Evolutionary conservation across 805 yeast species (phyloP).

Genomic region (Torulaspora franciscae): DNA sequence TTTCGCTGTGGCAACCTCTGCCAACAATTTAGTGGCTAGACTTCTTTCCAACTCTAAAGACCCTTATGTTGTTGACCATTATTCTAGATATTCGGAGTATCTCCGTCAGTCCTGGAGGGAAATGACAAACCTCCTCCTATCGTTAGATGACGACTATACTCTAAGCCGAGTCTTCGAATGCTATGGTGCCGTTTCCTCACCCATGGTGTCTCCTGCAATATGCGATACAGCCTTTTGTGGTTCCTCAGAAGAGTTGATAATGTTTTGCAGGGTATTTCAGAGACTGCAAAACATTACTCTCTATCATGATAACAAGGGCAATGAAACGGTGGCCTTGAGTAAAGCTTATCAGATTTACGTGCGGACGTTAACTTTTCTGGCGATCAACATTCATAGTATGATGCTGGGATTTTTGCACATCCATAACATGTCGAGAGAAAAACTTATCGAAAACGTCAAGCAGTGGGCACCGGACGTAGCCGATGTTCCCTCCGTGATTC

Average conservation of each 20-base stretch:
- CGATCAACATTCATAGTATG: constrained; percentile 19
- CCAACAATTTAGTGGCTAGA: constrained; percentile 24
- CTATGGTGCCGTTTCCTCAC: constrained; percentile 13
- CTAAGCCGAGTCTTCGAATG: constrained; percentile 15
- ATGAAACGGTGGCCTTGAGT: constrained; percentile 15
- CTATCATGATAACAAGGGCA: constrained; percentile 10
- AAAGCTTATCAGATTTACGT: constrained; percentile 16
- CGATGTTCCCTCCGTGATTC: constrained; percentile 10
- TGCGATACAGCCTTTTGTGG: constrained; percentile 6
- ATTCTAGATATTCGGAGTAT: constrained; percentile 3
- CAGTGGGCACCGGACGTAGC: constrained; percentile 56
- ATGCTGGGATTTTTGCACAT: constrained; percentile 14
- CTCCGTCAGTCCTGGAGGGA: constrained; percentile 15
- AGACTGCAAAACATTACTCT: constrained; percentile 13
- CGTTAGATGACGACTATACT: constrained; percentile 17
- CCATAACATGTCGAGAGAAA: constrained; percentile 46
- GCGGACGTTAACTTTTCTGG: constrained; percentile 18
- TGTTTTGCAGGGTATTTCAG: constrained; percentile 12
- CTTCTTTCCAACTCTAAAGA: constrained; percentile 13
- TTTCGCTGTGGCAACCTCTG: constrained; percentile 15
- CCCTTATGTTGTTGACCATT: constrained; percentile 4
- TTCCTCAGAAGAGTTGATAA: constrained; percentile 13
- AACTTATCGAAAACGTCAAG: constrained; percentile 56
- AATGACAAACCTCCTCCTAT: constrained; percentile 12
- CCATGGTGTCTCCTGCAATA: constrained; percentile 12